Conservation (phyloP, 2,329 filamentous ascomycete genomes). For the Epichloe sylvatica region DNA sequence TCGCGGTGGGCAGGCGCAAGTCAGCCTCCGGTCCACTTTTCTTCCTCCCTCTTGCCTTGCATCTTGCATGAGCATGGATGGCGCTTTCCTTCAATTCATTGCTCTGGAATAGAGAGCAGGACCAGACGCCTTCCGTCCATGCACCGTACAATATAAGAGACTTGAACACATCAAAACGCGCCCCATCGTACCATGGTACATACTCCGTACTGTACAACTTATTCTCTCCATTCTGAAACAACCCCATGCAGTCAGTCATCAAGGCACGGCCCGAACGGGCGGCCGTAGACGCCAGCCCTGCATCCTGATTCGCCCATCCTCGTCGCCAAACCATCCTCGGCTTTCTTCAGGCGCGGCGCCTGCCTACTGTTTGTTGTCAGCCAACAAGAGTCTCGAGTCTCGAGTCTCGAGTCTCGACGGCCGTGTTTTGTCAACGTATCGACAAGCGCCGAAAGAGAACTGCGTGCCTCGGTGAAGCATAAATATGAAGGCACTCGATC, state of each 20-base stretch:
- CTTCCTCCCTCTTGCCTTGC: not conserved
- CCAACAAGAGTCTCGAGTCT: not conserved
- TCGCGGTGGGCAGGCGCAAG: not conserved
- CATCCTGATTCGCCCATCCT: conserved; percentile 2
- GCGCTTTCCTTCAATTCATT: not conserved
- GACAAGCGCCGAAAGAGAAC: not conserved
- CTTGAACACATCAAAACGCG: no score
- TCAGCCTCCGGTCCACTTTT: not conserved
- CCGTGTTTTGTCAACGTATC: not conserved
- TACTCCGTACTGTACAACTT: no score
- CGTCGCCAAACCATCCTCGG: not conserved
- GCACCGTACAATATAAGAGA: no score
- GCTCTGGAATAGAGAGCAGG: no score
- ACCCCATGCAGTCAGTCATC: not conserved
- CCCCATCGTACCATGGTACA: no score
- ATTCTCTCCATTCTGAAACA: not conserved
- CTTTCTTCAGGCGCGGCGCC: not conserved
- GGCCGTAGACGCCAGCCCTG: not conserved
- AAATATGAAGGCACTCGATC: not conserved
- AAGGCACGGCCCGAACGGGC: not conserved
- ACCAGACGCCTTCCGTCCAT: no score
- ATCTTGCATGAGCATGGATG: no score
- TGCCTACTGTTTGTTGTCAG: not conserved
- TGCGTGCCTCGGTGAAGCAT: not conserved
- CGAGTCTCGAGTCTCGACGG: not conserved